Evolutionary conservation across 164 flowering plant genomes (phyloP), one percentile per base, ranked within the genome.

Genomic region (Nymphaea colorata): DNA sequence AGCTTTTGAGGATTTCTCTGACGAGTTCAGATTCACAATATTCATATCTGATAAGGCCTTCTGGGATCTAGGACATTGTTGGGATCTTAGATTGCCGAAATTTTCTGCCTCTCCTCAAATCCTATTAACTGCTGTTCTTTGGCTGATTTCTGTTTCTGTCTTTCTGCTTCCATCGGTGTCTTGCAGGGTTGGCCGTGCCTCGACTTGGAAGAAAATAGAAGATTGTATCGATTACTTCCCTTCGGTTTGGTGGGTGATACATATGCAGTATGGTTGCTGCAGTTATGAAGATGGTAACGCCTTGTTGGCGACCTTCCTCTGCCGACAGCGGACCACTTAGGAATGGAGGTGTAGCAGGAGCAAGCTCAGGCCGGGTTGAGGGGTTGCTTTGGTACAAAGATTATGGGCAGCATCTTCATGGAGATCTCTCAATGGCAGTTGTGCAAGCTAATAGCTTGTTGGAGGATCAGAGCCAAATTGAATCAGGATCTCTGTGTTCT

Each of bases 401-500:
- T 79, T 84, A 66, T 2, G 98, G 97, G 14, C 71, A 61, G 4
- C 98, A 91, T 76, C 84, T 77, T 12, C 77, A 78, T 80, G 98
- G 98, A 3, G 96, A 93, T 65, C 89, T 87, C 68, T 93, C 97
- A 0, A 90, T 93, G 97, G 97, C 92, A 1, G 92, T 86, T 4
- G 74, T 91, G 69, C 97, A 89, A 75, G 96, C 97, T 12, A 93
- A 93, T 65, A 82, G 51, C 69, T 65, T 85, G 64, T 67, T 93
- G 72, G 98, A 93, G 67, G 98, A 93, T 76, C 83, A 84, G 4
- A 83, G 97, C 76, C 94, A 87, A 68, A 76, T 90, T 66, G 97
- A 87, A 69, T 93, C 98, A 3, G 97, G 98, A 55, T 84, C 96
- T 2, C 44, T 90, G 82, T 89, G 97, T 66, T 80, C 75, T 3